Evolutionary conservation across 2,329 filamentous ascomycete genomes (phyloP).

Genomic region (Claviceps quebecensis): DNA sequence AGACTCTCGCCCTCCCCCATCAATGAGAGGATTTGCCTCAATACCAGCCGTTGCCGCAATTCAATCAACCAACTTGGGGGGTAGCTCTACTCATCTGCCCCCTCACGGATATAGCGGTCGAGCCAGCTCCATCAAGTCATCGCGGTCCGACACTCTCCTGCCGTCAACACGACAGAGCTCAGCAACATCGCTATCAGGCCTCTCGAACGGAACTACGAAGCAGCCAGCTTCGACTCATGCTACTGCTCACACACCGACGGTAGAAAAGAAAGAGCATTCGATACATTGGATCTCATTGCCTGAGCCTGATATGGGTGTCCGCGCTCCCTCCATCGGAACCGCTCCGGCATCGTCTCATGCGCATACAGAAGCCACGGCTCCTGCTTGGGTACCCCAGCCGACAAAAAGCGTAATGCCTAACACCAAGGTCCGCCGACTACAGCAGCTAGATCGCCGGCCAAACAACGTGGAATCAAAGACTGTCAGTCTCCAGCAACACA

Average conservation of each 20-base stretch:
- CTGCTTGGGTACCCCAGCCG: background rate
- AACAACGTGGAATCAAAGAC: slow-evolving; percentile 12
- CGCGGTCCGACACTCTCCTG: slow-evolving; percentile 1
- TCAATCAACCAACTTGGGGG: slow-evolving; percentile 1
- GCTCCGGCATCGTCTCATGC: background rate
- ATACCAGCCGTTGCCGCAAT: slow-evolving; percentile 8
- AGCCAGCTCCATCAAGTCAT: background rate
- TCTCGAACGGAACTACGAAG: slow-evolving; percentile 7
- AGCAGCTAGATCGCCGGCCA: background rate
- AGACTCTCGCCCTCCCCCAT: slow-evolving; percentile 16
- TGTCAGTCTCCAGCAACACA: slow-evolving; percentile 2
- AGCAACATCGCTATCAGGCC: slow-evolving; percentile 10
- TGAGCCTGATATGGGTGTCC: background rate
- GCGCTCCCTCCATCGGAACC: background rate
- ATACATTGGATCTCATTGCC: slow-evolving; percentile 5
- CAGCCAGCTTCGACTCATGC: slow-evolving; percentile 6
- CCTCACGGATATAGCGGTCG: background rate
- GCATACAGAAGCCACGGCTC: background rate
- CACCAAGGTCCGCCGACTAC: background rate
- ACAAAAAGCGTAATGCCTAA: background rate
- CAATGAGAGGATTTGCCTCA: slow-evolving; percentile 17
- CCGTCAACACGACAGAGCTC: slow-evolving; percentile 11
- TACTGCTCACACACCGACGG: slow-evolving; percentile 6
- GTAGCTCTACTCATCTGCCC: background rate
- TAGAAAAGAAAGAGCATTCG: slow-evolving; percentile 4